Base-by-base conservation (phyloP, 495 filamentous ascomycete species). In the Physcia stellaris region DNA sequence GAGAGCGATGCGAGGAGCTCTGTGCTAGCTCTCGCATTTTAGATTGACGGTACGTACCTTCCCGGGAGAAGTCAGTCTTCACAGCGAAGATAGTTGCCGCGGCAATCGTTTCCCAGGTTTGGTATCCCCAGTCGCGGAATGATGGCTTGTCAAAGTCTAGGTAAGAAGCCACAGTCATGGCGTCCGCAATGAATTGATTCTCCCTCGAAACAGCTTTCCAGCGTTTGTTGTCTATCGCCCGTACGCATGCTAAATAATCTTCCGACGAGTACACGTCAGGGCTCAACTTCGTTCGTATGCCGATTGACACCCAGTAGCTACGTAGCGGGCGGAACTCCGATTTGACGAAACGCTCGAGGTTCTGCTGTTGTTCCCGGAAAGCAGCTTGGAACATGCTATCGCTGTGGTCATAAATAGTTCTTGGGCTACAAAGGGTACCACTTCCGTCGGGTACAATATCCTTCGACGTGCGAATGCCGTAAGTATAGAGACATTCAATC, bases 21-120 rank as follows among this genome's bases (percentile, higher is more conserved):
- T 33, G 26, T 12, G 46, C 45, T 2, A 57, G 13, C 4, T 13
- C 15, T 10, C 6, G 28, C 54, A 57, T 57, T 9, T 24, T 15
- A n/a, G 4, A 4, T 13, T 27, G 42, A 15, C 52, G 45, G 31
- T 55, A 55, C 15, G 32, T n/a, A 32, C 41, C 20, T 33, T 52
- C 32, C 32, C 12, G 4, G 7, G 20, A 13, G 24, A 42, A 38
- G 9, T 33, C 13, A 15, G 27, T 24, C 19, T 28, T 37, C 2
- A 42, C 37, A 9, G 11, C 12, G 39, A 53, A 58, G 3, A 58
- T 45, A 12, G 18, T 35, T 12, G 43, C 22, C 20, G 32, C 19
- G 16, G 40, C 30, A 17, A 53, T 41, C 12, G 31, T n/a, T 2
- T 32, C 7, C 48, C 49, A 56, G 18, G 6, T 40, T 13, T 21